Base-by-base conservation (phyloP, 2,329 filamentous ascomycete species). In the Stagonosporopsis chrysanthemi region DNA sequence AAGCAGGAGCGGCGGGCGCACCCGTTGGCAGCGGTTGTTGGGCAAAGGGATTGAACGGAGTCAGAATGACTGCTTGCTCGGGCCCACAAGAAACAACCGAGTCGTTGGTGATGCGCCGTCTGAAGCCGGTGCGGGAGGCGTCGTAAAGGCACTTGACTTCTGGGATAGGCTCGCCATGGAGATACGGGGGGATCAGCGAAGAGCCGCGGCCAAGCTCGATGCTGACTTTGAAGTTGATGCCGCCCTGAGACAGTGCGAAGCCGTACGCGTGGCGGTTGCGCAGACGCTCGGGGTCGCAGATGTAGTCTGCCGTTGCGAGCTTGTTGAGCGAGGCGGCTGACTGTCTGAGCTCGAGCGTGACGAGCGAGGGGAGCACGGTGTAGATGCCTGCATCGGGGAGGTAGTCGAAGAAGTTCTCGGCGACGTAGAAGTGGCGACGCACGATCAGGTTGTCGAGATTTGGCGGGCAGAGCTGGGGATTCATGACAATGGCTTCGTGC, bases 71-170 rank as follows among this genome's bases (percentile, higher is more conserved):
- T 2, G 11, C 2, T 6, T 31, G 26, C 22, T 19, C 38, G 31
- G 31, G 44, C 19, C 33, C 33, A 8, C n/a, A 23, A 12, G 50
- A 35, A 3, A 58, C 57, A 5, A 14, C 4, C 31, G 14, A 5
- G 14, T 56, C 33, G 17, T 28, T 3, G 19, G 19, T 23, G 9
- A 68, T 50, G 29, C 62, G 59, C n/a, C 69, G 67, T 8, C 41
- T 50, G 36, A 75, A 75, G 4, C 73, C 72, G 0, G 70, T 47
- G 3, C 91, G 90, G 77, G 58, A 50, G n/a, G 66, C 60, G n/a
- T 72, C 59, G 58, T 70, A 77, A 67, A 75, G 7, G 29, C 62
- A 68, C 1, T 69, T 42, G 5, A 63, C 57, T 11, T 63, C 36
- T 2, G 73, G 73, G 3, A 56, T 36, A 0, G 41, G 60, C 57